These are phyloP conservation scores for Zymoseptoria ardabiliae DNA, from an alignment of 2,329 filamentous ascomycete genomes.

Conservation along the genomic window DNA sequence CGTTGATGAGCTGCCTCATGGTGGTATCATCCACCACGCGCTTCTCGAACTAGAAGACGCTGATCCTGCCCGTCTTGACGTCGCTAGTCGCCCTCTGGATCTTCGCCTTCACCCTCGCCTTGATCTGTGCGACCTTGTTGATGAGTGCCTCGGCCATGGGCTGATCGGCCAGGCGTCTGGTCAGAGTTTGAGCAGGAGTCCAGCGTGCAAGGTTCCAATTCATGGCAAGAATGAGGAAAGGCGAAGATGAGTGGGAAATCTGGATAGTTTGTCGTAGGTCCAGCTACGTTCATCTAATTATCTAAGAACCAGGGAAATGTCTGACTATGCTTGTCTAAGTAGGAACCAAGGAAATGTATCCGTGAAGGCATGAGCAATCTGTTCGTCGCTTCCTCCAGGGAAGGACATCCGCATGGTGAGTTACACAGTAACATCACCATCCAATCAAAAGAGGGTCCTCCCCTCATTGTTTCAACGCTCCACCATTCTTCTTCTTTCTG, in stretches of 20 bases:
- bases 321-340: background rate
- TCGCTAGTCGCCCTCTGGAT: too few species aligned
- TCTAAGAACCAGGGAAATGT: background rate
- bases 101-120: too few species aligned
- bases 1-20: too few species aligned
- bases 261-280: background rate
- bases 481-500: background rate
- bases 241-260: background rate
- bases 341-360: background rate
- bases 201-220: too few species aligned
- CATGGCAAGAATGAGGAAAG: too few species aligned
- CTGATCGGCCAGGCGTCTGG: too few species aligned
- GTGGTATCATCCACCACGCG: too few species aligned
- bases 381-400: background rate
- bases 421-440: background rate
- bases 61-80: too few species aligned
- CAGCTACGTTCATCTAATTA: background rate
- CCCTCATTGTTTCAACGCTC: background rate
- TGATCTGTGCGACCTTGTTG: too few species aligned
- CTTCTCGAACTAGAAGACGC: too few species aligned
- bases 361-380: background rate
- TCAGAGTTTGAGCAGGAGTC: too few species aligned
- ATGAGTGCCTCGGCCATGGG: too few species aligned
- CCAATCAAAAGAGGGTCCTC: background rate
- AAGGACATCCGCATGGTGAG: background rate